Evolutionary conservation across 2,329 filamentous ascomycete species (phyloP), one percentile per base, ranked within the genome.

Genomic region (Fusarium tanahbumbuense): DNA sequence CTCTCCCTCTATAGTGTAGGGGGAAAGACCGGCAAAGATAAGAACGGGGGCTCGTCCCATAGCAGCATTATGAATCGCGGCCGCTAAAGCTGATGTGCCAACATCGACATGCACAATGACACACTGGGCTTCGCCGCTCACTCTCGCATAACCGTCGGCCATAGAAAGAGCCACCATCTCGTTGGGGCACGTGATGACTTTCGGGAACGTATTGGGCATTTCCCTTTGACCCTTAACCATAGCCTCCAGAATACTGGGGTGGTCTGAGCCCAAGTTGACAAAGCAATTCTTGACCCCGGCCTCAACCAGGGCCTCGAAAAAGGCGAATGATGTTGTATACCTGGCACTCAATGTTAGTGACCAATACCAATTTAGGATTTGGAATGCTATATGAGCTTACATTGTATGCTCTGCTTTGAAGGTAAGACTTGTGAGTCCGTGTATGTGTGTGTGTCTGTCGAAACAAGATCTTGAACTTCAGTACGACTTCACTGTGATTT

Each of bases 261-360:
- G 85, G 57, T 87, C 85, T 4, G 83, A 85, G n/a, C 85, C 85
- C 10, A 86, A 74, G 60, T 87, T 86, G 46, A 85, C 85, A 53
- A 87, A 87, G 60, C 84, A 81, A 77, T 86, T 81, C 32, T 79
- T 83, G 50, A 86, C 81, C 44, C 84, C 84, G 8, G 83, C 83
- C 6, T 66, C 60, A 5, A 64, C 60, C 23, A 65, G 32, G 53
- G 62, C 62, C 60, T 65, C 62, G 0, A 65, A 65, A 1, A 65
- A 65, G 27, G 62, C 62, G 10, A 65, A 65, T 0, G 62, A 65
- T n/a, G 62, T 65, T 3, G 62, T 65, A 20, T 65, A 65, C 62
- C 60, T 65, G 5, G 11, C 15, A 8, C 2, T 11, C 1, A 0
- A 0, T n/a, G 37, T 61, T 32, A 61, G 53, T 10, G 3, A 4